phyloP scores from a whole-genome alignment of 345 rosid genomes.

The Arabidopsis thaliana region DNA sequence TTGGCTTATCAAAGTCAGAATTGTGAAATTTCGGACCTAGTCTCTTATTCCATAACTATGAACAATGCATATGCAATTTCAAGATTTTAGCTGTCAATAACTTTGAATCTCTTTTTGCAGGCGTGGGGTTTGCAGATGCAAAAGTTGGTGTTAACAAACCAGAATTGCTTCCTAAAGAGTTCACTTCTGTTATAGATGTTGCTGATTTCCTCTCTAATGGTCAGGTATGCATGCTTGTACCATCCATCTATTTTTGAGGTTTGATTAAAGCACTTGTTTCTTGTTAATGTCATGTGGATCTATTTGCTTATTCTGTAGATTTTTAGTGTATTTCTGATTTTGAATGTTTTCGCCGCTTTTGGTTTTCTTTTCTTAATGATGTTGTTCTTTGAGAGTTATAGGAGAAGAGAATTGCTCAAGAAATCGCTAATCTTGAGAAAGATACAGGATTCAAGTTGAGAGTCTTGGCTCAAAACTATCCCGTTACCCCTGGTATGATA shows the following conservation, averaged over 20 bases:
- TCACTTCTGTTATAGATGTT: slow-evolving; percentile 80
- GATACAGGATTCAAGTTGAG: slow-evolving; percentile 87
- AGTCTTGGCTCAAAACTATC: slow-evolving; percentile 93
- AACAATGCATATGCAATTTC: slow-evolving; percentile 9
- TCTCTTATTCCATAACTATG: neutral
- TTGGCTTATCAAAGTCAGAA: neutral
- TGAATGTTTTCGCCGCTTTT: neutral
- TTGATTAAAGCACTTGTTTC: neutral
- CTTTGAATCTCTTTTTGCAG: slow-evolving; percentile 42
- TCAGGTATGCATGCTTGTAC: slow-evolving; percentile 51
- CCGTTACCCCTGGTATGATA: slow-evolving; percentile 79
- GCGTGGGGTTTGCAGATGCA: slow-evolving; percentile 66
- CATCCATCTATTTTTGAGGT: neutral
- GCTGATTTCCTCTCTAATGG: slow-evolving; percentile 95
- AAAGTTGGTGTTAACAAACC: slow-evolving; percentile 93
- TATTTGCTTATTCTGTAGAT: neutral
- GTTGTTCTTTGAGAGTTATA: slow-evolving; percentile 41
- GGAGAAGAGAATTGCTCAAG: slow-evolving; percentile 80
- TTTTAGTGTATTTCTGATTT: neutral
- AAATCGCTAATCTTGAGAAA: slow-evolving; percentile 74
- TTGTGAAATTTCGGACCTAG: neutral
- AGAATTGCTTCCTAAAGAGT: slow-evolving; percentile 84
- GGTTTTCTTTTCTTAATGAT: neutral
- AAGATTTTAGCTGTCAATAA: neutral
- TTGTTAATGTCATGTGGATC: neutral